Evolutionary conservation across 2,329 filamentous ascomycete species (phyloP).

Genomic region (Cladosporium sphaerospermum): DNA sequence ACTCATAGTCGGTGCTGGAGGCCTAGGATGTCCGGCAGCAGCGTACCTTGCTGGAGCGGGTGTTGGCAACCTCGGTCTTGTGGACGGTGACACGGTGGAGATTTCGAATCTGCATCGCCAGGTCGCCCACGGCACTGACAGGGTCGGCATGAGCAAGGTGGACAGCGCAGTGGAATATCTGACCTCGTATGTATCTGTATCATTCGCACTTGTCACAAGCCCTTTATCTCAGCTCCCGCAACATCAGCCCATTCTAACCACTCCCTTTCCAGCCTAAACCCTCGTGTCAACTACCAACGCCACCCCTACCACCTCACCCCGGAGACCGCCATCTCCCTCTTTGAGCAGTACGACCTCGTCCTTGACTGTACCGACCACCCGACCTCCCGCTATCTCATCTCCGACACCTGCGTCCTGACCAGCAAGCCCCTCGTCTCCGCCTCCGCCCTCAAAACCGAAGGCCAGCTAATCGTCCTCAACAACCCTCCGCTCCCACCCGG

Average conservation of each 20-base stretch:
- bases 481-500: conserved; percentile 61
- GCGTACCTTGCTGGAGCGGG: conserved; percentile 90
- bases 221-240: background rate
- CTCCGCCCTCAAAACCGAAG: conserved; percentile 80
- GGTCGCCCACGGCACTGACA: conserved; percentile 67
- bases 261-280: conserved; percentile 57
- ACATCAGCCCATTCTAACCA: no score
- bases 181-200: conserved; percentile 34
- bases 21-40: conserved; percentile 84
- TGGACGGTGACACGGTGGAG: conserved; percentile 86
- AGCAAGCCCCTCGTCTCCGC: conserved; percentile 79
- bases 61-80: conserved; percentile 72
- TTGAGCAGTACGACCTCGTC: conserved; percentile 70
- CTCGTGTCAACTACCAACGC: conserved; percentile 57
- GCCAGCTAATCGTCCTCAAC: conserved; percentile 85
- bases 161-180: conserved; percentile 55
- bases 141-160: conserved; percentile 72
- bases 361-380: conserved; percentile 96
- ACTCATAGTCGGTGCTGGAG: conserved; percentile 79
- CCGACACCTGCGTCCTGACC: conserved; percentile 77
- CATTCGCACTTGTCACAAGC: no score
- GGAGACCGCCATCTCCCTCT: conserved; percentile 59
- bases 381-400: conserved; percentile 84
- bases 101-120: conserved; percentile 88
- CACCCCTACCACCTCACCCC: conserved; percentile 62